Conservation (phyloP, 1,284 basidiomycete genomes). For the Lignosus rhinocerotis region DNA sequence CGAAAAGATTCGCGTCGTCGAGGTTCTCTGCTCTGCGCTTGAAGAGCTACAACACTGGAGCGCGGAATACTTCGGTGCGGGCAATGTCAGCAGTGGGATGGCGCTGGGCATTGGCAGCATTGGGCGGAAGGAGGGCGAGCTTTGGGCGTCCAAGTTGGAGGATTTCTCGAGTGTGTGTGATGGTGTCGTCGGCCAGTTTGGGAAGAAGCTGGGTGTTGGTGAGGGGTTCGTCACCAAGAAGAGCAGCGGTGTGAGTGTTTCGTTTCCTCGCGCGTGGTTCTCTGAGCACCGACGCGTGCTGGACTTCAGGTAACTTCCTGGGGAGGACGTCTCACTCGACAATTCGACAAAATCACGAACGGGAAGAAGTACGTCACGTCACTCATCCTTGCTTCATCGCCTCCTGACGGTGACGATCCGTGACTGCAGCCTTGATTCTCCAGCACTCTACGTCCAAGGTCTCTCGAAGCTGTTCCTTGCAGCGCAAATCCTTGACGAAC, state of each 20-base stretch:
- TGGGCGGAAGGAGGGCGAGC: constrained; percentile 68
- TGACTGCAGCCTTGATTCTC: constrained; percentile 76
- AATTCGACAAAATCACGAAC: constrained; percentile 89
- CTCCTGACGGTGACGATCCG: constrained; percentile 15
- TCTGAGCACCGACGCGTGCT: constrained; percentile 29
- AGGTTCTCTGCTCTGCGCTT: constrained; percentile 73
- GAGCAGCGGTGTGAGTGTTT: constrained; percentile 56
- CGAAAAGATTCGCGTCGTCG: constrained; percentile 86
- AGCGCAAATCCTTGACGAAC: constrained; percentile 84
- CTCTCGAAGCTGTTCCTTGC: constrained; percentile 76
- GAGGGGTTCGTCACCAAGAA: constrained; percentile 85
- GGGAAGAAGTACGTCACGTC: constrained; percentile 77
- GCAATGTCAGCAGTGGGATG: constrained; percentile 73
- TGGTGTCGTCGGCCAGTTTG: constrained; percentile 79
- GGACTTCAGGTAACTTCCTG: constrained; percentile 55
- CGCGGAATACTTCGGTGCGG: constrained; percentile 72
- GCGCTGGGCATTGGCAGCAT: constrained; percentile 70
- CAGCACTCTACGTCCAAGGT: constrained; percentile 81
- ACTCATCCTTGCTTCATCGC: constrained; percentile 13
- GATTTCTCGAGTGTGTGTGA: constrained; percentile 81
- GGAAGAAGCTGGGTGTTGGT: constrained; percentile 87
- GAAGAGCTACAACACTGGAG: constrained; percentile 71
- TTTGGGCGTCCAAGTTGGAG: constrained; percentile 69
- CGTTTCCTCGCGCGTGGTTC: background rate
- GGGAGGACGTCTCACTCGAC: constrained; percentile 81